Evolutionary conservation across 1,139 yeast species (phyloP).

Genomic region (Chernovozyma aurita): DNA sequence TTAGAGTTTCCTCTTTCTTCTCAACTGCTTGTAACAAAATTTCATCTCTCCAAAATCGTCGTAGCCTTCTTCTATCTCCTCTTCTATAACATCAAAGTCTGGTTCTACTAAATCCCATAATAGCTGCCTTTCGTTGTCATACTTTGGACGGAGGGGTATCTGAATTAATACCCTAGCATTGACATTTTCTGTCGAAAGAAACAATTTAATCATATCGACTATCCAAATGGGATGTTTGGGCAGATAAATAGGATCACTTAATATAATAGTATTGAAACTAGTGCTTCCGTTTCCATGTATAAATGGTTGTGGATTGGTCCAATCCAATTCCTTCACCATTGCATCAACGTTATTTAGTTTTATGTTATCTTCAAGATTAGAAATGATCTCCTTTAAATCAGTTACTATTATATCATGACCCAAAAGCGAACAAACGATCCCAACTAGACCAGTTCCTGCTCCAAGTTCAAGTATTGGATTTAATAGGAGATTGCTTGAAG

Average conservation of each 20-base stretch:
- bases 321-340: conserved; percentile 60
- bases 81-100: conserved; percentile 22
- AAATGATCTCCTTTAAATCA: conserved; percentile 73
- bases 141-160: conserved; percentile 68
- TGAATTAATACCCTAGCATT: conserved; percentile 57
- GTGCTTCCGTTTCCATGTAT: conserved; percentile 12
- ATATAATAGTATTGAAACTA: conserved; percentile 53
- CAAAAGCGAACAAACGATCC: conserved; percentile 55
- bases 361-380: conserved; percentile 60
- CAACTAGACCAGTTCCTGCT: conserved; percentile 90
- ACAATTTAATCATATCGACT: conserved; percentile 46
- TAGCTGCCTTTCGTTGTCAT: conserved; percentile 55
- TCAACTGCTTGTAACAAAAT: conserved; percentile 47
- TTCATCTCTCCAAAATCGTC: conserved; percentile 84
- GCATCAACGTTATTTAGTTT: conserved; percentile 39
- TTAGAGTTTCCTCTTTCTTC: too few species aligned
- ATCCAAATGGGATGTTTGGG: conserved; percentile 75
- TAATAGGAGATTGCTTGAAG: conserved; percentile 12
- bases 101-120: conserved; percentile 53
- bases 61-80: conserved; percentile 50
- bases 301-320: conserved; percentile 59
- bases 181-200: conserved; percentile 27
- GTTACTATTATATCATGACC: conserved; percentile 59
- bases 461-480: conserved; percentile 74
- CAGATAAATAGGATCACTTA: conserved; percentile 89